These are phyloP conservation scores for Dicorynia guianensis DNA, from an alignment of 306 rosid species.

Conservation along the genomic window DNA sequence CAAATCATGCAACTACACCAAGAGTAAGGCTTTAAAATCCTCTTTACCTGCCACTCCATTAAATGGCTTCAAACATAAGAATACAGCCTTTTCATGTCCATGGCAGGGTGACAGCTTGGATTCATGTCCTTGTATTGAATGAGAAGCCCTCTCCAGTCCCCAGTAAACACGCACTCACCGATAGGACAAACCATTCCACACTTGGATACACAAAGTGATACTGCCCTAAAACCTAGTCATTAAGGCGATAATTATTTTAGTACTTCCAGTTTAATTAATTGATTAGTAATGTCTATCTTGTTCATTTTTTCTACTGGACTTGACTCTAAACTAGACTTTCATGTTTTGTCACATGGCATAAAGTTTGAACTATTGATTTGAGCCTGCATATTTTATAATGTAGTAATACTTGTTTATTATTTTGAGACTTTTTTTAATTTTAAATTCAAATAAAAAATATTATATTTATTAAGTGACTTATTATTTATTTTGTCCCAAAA, in stretches of 20 bases:
- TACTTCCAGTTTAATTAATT: slow-evolving; percentile 3
- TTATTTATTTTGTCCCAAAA: no score
- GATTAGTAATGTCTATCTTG: not conserved
- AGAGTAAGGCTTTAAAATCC: slow-evolving; percentile 29
- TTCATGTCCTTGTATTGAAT: slow-evolving; percentile 36
- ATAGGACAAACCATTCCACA: slow-evolving; percentile 32
- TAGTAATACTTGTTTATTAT: no score
- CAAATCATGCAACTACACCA: slow-evolving; percentile 50
- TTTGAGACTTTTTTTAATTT: no score
- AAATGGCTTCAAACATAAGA: slow-evolving; percentile 32
- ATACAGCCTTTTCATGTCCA: slow-evolving; percentile 38
- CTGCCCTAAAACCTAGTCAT: slow-evolving; percentile 14
- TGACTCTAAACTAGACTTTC: no score
- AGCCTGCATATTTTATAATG: no score
- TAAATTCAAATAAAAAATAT: no score
- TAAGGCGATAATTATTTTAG: not conserved
- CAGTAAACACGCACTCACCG: not conserved
- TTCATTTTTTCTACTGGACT: no score
- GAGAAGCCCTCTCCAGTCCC: slow-evolving; percentile 29
- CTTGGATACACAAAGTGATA: slow-evolving; percentile 5
- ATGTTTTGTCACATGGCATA: no score
- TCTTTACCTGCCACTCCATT: slow-evolving; percentile 25
- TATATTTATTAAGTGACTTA: no score
- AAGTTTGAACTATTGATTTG: no score
- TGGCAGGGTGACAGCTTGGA: slow-evolving; percentile 50